Percentiles rank a stretch among this genome's conserved stretches.
Evolutionary conservation across 140 eudicot genomes (phyloP).

Genomic region (Senecio squalidus): DNA sequence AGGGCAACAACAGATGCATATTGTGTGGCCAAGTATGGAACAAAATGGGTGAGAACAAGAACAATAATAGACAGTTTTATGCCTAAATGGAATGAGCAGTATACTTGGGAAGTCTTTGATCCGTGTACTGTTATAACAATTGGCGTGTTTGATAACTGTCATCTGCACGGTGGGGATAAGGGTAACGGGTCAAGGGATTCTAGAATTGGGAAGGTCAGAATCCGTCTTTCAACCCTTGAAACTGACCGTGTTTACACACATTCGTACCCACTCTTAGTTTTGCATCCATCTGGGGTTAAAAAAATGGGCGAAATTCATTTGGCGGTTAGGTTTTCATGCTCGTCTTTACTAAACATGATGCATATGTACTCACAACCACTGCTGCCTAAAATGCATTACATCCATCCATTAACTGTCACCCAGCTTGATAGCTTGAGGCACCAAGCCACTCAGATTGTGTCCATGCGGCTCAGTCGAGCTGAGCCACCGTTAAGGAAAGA

Average conservation of each 20-base stretch:
- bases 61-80: constrained; percentile 75
- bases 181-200: constrained; percentile 57
- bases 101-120: constrained; percentile 93
- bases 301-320: constrained; percentile 93
- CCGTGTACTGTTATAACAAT: constrained; percentile 85
- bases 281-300: constrained; percentile 82
- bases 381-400: constrained; percentile 86
- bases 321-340: constrained; percentile 83
- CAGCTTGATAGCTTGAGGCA: constrained; percentile 75
- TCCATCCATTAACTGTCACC: constrained; percentile 55
- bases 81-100: constrained; percentile 95
- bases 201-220: constrained; percentile 81
- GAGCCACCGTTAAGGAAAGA: constrained; percentile 89
- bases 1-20: constrained; percentile 83
- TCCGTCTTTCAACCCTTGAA: constrained; percentile 85
- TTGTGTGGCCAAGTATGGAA: constrained; percentile 94
- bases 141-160: constrained; percentile 90
- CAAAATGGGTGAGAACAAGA: constrained; percentile 86
- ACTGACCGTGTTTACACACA: constrained; percentile 86
- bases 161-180: constrained; percentile 68
- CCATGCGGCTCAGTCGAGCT: constrained; percentile 68
- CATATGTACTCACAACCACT: constrained; percentile 71
- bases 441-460: constrained; percentile 77
- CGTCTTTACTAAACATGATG: constrained; percentile 75
- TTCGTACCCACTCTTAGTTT: constrained; percentile 75